phyloP scores from a whole-genome alignment of 2,329 filamentous ascomycete genomes.

The Sphaerulina musiva region DNA sequence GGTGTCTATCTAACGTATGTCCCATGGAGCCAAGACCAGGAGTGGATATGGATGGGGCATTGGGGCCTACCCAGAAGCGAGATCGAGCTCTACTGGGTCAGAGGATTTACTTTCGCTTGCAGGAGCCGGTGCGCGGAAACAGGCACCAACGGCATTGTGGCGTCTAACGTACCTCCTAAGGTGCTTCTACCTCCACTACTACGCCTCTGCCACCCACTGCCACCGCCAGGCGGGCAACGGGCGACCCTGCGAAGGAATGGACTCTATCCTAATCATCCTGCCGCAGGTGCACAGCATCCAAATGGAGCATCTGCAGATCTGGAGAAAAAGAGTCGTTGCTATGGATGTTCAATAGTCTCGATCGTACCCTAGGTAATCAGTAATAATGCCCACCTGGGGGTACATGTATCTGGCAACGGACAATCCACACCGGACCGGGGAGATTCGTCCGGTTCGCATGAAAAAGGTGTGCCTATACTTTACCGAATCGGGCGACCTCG shows the following conservation, averaged over 20 bases:
- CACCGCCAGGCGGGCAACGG: conserved; percentile 3
- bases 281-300: conserved; percentile 13
- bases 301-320: conserved; percentile 8
- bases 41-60: neutral
- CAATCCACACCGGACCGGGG: no score
- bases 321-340: neutral
- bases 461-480: no score
- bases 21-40: neutral
- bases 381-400: no score
- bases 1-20: neutral
- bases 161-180: no score
- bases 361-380: neutral
- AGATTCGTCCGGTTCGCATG: no score
- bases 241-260: conserved; percentile 11
- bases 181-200: no score
- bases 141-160: neutral
- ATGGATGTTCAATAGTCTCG: no score
- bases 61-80: conserved; percentile 1
- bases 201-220: conserved; percentile 1
- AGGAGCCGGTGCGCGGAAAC: conserved; percentile 5
- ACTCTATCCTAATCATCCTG: conserved; percentile 2
- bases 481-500: no score
- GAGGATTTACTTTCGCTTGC: neutral
- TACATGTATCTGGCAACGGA: no score
- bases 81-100: neutral